Base-by-base conservation (phyloP, 805 yeast genomes). In the Candida odintsovae region DNA sequence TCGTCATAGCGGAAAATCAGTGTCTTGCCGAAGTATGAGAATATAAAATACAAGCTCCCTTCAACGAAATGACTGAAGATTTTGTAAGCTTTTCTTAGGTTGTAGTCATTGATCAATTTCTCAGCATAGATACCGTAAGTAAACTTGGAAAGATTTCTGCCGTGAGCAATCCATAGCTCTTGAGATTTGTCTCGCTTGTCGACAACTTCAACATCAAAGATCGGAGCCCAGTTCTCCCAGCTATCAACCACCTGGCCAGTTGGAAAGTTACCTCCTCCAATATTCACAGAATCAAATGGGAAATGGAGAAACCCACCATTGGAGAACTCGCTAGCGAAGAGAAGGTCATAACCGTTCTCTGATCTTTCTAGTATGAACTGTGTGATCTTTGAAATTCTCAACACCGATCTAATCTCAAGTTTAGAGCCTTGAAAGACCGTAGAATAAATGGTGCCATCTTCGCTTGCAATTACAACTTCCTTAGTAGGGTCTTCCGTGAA, bases 181-280 rank as follows among this genome's bases (percentile, higher is more conserved):
- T 72, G 69, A 6, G 54, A 37, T 2, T 43, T 53, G 42, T 43
- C 47, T 48, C 31, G 53, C 31, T 37, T 48, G 9, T 50, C 67
- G 1, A 72, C 58, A 3, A 72, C 55, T 46, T 59, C 64, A 2
- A 70, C 55, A 56, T 75, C 79, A 18, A 71, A 48, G 1, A 75
- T 43, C 0, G 80, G 80, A 0, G 78, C 66, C 80, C 81, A 76
- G 50, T 70, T 73, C 33, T 63, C 65, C 56, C 65, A 70, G 44
- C 63, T 70, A 2, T 55, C 54, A 2, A 64, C 7, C 2, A 28
- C 18, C 2, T 45, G 45, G 7, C 52, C 46, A 9, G 28, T 38
- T 4, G 45, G 38, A 1, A 38, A 33, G n/a, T 11, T 7, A 11
- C 36, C 16, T 16, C 36, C 36, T 3, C 20, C 36, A 16, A 33